phyloP scores from a whole-genome alignment of 2,329 filamentous ascomycete genomes.

The Dactylellina cionopaga region DNA sequence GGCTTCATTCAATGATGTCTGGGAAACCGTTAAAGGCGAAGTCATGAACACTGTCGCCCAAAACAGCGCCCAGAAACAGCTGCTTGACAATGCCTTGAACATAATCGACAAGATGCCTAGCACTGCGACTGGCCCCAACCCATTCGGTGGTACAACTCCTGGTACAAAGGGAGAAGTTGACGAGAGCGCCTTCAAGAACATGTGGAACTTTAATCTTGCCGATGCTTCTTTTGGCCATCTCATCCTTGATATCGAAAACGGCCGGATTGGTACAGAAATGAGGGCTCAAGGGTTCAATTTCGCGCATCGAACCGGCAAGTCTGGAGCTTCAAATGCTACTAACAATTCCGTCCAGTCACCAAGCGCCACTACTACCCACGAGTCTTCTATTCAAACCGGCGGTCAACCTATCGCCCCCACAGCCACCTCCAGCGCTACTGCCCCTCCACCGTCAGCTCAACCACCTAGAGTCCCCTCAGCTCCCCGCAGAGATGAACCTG shows the following conservation, averaged over 20 bases:
- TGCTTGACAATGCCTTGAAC: conserved; percentile 88
- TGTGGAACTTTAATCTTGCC: conserved; percentile 99
- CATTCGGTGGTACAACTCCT: conserved; percentile 81
- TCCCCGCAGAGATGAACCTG: conserved; percentile 49
- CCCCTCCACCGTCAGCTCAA: conserved; percentile 46
- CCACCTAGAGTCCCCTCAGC: conserved; percentile 56
- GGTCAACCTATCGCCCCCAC: conserved; percentile 54
- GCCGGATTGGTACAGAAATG: conserved; percentile 98
- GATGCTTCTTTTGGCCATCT: conserved; percentile 97
- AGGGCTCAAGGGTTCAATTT: conserved; percentile 99
- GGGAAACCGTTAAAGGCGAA: conserved; percentile 97
- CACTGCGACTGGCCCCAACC: conserved; percentile 93
- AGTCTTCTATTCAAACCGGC: conserved; percentile 29
- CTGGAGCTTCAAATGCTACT: conserved; percentile 57
- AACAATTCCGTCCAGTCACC: conserved; percentile 4
- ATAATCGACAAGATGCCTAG: conserved; percentile 98
- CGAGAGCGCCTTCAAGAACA: conserved; percentile 99
- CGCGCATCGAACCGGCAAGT: conserved; percentile 88
- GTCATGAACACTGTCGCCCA: conserved; percentile 93
- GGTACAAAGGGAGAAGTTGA: conserved; percentile 84
- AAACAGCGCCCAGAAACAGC: conserved; percentile 91
- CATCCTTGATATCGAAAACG: conserved; percentile 92
- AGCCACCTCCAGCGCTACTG: conserved; percentile 19
- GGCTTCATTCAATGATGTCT: conserved; percentile 98
- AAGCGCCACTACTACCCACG: neutral